Evolutionary conservation across 257 asterid genomes (phyloP).

Genomic region (Sherardia arvensis): DNA sequence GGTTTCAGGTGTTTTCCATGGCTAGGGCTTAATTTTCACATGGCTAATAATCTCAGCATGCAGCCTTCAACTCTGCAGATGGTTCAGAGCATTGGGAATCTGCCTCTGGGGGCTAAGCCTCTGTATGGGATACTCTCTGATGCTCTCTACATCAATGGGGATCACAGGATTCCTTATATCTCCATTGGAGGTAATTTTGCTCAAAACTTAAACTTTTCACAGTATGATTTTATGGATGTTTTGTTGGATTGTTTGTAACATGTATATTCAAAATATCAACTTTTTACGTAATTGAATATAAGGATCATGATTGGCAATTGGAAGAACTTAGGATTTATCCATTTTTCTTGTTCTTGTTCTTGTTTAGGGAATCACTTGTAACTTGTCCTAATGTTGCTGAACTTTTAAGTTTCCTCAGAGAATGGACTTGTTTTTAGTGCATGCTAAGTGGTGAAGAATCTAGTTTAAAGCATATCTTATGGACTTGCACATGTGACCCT

Average conservation of each 20-base stretch:
- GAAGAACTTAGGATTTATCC: not conserved
- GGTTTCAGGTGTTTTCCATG: constrained; percentile 94
- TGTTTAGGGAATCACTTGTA: not conserved
- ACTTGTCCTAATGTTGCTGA: constrained; percentile 5
- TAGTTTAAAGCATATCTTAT: not conserved
- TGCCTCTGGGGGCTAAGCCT: constrained; percentile 92
- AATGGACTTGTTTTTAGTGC: not conserved
- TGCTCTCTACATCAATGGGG: constrained; percentile 70
- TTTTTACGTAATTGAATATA: not conserved
- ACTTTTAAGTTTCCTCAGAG: constrained; percentile 12
- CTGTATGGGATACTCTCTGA: constrained; percentile 79
- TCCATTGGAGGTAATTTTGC: constrained; percentile 61
- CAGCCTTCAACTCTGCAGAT: constrained; percentile 71
- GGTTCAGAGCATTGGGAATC: constrained; percentile 56
- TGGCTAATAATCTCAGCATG: constrained; percentile 56
- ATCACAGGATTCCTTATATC: constrained; percentile 74
- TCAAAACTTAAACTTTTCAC: no score
- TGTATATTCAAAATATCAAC: not conserved
- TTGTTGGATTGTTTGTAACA: not conserved
- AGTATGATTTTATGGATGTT: not conserved
- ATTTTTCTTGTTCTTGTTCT: not conserved
- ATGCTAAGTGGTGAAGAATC: not conserved
- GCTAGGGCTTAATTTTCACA: constrained; percentile 75
- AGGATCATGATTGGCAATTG: not conserved
- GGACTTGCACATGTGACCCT: not conserved